Evolutionary conservation across 768 basidiomycete genomes (phyloP), one percentile per base, ranked within the genome.

Genomic region (Candolleomyces eurysporus): DNA sequence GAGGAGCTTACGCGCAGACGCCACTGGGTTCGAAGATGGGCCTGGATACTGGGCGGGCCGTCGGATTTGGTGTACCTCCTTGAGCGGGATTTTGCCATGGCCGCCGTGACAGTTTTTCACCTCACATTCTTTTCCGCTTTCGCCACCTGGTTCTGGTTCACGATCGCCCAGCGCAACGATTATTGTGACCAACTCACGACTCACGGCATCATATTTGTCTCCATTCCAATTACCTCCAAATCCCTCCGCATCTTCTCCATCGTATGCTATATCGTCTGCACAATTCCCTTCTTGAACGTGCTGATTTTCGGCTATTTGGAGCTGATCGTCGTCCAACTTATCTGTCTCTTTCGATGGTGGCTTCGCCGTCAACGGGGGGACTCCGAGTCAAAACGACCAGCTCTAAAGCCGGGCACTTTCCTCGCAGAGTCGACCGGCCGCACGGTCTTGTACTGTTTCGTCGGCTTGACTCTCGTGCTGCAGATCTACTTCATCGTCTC

Each of bases 111-210:
- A 22, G n/a, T 53, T 16, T 11, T 49, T 48, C 63, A 64, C 45
- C 60, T 64, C 11, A 43, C 61, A 19, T 42, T 61, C 17, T 36
- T 62, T 14, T 55, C 63, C 3, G 57, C 36, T 6, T 61, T 61
- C 46, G 63, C 61, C 8, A 14, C 62, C 32, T 64, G 63, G 63
- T 57, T 64, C 36, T 61, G 63, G 63, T 58, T 58, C 54, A 61
- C 55, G 17, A 32, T 61, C 32, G 21, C 11, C 13, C 13, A 61
- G n/a, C 40, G n/a, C 6, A 57, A 39, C 36, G 55, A 48, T 16
- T 6, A 56, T 14, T 50, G 42, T 31, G 11, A 42, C 14, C 22
- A 61, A 19, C 45, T 42, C 30, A 57, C 55, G 1, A 31, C 31
- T 30, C 32, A 48, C 60, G 26, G 26, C 26, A 19, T 31, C 59